Conservation (phyloP, 495 filamentous ascomycete species). For the Pseudevernia furfuracea region DNA sequence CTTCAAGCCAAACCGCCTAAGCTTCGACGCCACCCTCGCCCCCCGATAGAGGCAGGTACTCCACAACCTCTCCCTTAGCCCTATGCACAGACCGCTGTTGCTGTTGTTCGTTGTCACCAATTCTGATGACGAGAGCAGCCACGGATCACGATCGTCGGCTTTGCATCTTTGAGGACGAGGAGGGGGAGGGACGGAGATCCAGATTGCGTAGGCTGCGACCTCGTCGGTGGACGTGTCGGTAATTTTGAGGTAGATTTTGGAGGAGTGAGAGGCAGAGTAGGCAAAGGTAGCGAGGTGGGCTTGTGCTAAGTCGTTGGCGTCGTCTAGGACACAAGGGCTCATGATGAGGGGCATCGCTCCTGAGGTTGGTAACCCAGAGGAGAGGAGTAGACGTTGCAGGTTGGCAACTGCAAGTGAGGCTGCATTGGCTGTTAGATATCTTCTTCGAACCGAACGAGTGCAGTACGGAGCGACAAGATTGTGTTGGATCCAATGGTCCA, state of each 20-base stretch:
- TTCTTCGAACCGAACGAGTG: neutral
- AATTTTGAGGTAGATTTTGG: neutral
- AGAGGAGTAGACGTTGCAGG: neutral
- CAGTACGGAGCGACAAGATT: neutral
- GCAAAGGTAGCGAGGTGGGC: neutral
- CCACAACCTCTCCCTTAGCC: neutral
- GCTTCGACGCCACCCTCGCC: neutral
- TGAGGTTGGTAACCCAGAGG: neutral
- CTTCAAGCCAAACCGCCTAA: neutral
- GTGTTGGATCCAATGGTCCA: no score
- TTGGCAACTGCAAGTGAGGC: neutral
- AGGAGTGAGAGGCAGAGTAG: neutral
- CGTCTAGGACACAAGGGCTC: neutral
- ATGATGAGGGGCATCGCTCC: neutral
- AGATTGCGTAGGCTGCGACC: neutral
- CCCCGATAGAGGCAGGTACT: neutral
- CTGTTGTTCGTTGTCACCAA: neutral
- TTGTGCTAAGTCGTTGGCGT: neutral
- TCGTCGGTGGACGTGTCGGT: slow-evolving; percentile 3
- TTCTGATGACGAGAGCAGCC: neutral
- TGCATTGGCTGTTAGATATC: neutral
- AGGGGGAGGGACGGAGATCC: neutral
- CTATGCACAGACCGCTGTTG: neutral
- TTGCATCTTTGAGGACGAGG: neutral
- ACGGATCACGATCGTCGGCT: neutral